A percentile compares a stretch with the other conserved stretches of the same genome.
Evolutionary conservation across 495 filamentous ascomycete species (phyloP).

Genomic region (Xylaria palmicola): DNA sequence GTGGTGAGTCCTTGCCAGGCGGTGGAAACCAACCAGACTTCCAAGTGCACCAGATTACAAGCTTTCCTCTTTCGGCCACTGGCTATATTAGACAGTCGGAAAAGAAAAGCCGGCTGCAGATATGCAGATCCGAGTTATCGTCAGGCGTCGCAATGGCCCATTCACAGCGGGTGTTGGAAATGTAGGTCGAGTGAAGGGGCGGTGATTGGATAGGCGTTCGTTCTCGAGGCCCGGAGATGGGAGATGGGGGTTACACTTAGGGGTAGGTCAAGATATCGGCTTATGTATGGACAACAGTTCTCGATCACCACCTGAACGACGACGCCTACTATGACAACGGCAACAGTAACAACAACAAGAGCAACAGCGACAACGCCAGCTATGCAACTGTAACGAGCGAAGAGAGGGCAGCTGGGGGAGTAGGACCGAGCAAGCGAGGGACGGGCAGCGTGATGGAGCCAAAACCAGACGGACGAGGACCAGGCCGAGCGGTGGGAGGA

Average conservation of each 20-base stretch:
- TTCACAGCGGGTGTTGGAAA: slow-evolving; percentile 30
- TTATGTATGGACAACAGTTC: slow-evolving; percentile 15
- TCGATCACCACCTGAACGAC: slow-evolving; percentile 13
- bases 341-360: slow-evolving; percentile 14
- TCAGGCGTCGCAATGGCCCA: slow-evolving; percentile 26
- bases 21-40: slow-evolving; percentile 20
- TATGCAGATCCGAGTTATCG: slow-evolving; percentile 31
- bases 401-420: slow-evolving; percentile 23
- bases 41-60: slow-evolving; percentile 14
- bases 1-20: slow-evolving; percentile 23
- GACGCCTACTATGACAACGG: slow-evolving; percentile 23
- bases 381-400: slow-evolving; percentile 31
- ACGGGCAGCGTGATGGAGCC: slow-evolving; percentile 21
- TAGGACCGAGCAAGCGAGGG: slow-evolving; percentile 18
- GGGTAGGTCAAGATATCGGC: slow-evolving; percentile 14
- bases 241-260: slow-evolving; percentile 20
- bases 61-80: slow-evolving; percentile 25
- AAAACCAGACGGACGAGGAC: slow-evolving; percentile 18
- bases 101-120: slow-evolving; percentile 28
- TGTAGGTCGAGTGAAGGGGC: not conserved
- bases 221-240: not conserved
- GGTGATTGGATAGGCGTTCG: slow-evolving; percentile 26
- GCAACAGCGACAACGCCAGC: slow-evolving; percentile 14
- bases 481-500: not conserved
- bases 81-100: slow-evolving; percentile 26